Evolutionary conservation across 306 rosid species (phyloP).

Genomic region (Inga oerstediana): DNA sequence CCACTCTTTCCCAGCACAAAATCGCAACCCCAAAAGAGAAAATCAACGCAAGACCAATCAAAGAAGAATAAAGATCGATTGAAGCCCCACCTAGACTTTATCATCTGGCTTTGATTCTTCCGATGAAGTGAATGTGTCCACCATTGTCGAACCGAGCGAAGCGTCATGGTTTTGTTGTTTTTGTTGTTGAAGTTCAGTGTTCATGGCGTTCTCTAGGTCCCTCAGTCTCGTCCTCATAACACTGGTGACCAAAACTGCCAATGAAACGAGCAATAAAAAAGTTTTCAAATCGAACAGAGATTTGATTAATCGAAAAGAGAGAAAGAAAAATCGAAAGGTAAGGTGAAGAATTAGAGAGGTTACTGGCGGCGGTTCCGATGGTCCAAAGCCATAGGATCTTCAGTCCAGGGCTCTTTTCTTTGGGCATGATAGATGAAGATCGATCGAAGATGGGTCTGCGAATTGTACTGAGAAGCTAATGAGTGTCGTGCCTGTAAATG

Average conservation of each 20-base stretch:
- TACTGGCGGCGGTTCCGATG: constrained; percentile 84
- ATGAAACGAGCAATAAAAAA: neutral
- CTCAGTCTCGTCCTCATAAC: constrained; percentile 58
- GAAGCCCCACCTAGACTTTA: constrained; percentile 27
- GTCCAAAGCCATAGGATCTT: constrained; percentile 93
- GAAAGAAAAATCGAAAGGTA: neutral
- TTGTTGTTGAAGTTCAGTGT: constrained; percentile 39
- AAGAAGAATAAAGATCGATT: neutral
- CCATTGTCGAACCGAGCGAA: constrained; percentile 35
- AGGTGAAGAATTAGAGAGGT: neutral
- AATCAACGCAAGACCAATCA: neutral
- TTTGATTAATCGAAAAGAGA: neutral
- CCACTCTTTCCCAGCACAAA: neutral
- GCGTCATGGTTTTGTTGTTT: constrained; percentile 22
- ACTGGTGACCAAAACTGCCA: constrained; percentile 62
- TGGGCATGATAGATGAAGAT: constrained; percentile 41
- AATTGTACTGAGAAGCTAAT: neutral
- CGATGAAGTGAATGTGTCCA: constrained; percentile 20
- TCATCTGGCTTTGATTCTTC: constrained; percentile 32
- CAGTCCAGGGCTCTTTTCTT: constrained; percentile 77
- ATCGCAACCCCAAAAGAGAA: neutral
- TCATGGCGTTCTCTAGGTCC: constrained; percentile 52
- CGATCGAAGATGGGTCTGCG: neutral
- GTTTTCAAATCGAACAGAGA: neutral
- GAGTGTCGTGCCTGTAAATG: neutral